These are phyloP conservation scores for Trichothecium roseum DNA, from an alignment of 2,329 filamentous ascomycete species.

Conservation along the genomic window DNA sequence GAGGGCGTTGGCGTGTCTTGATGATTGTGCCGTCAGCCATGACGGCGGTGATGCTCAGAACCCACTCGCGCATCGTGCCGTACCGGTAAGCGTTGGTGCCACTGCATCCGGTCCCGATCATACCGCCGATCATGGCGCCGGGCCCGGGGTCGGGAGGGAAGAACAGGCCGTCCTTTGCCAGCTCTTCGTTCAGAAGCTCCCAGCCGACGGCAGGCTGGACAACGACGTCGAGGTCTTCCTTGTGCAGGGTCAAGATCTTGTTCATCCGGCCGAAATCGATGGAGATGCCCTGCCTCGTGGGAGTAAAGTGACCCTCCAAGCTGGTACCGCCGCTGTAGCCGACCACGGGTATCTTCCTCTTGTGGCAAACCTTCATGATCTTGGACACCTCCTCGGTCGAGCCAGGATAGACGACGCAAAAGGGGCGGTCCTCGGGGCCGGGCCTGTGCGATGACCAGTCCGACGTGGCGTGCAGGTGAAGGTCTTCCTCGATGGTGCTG, in stretches of 20 bases:
- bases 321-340: slow-evolving; percentile 83
- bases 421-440: slow-evolving; percentile 39
- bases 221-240: slow-evolving; percentile 65
- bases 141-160: slow-evolving; percentile 89
- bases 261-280: slow-evolving; percentile 84
- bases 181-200: slow-evolving; percentile 73
- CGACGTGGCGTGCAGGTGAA: slow-evolving; percentile 47
- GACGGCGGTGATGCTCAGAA: slow-evolving; percentile 75
- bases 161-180: slow-evolving; percentile 66
- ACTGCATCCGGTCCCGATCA: slow-evolving; percentile 63
- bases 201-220: slow-evolving; percentile 78
- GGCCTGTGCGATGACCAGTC: slow-evolving; percentile 52
- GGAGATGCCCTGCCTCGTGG: slow-evolving; percentile 73
- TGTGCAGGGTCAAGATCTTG: slow-evolving; percentile 65
- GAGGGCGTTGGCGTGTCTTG: slow-evolving; percentile 77
- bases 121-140: slow-evolving; percentile 84
- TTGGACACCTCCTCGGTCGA: slow-evolving; percentile 75
- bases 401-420: slow-evolving; percentile 65
- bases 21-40: slow-evolving; percentile 83
- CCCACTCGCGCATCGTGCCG: slow-evolving; percentile 93
- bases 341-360: slow-evolving; percentile 71
- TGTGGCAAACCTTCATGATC: slow-evolving; percentile 83
- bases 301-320: slow-evolving; percentile 79
- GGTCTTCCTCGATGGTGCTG: slow-evolving; percentile 45
- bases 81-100: slow-evolving; percentile 90